Evolutionary conservation across 495 filamentous ascomycete species (phyloP).

Genomic region (Aspergillus diversus): DNA sequence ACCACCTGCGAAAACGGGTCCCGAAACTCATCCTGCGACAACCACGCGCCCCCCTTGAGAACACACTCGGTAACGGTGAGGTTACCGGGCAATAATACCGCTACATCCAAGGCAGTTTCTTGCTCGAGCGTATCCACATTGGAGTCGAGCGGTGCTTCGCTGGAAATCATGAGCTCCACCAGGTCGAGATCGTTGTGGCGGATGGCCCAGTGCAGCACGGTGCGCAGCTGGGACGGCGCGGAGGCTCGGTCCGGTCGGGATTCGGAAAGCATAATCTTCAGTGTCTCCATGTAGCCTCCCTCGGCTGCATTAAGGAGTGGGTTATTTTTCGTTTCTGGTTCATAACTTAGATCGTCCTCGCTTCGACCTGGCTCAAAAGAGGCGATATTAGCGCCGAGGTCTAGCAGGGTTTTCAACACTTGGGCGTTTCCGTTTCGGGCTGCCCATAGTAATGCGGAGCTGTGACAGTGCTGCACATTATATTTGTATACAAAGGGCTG

Average conservation of each 20-base stretch:
- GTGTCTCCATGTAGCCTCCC: neutral
- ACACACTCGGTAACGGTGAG: constrained; percentile 3
- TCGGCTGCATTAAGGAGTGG: constrained; percentile 10
- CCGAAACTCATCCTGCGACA: neutral
- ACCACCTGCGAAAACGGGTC: constrained; percentile 5
- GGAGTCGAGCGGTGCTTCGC: constrained; percentile 5
- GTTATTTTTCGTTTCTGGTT: neutral
- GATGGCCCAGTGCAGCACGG: constrained; percentile 13
- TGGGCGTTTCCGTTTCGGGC: constrained; percentile 1
- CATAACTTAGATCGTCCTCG: neutral
- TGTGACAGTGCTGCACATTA: constrained; percentile 6
- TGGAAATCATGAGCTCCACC: constrained; percentile 13
- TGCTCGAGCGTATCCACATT: neutral
- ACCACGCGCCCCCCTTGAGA: neutral
- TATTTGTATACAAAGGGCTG: neutral
- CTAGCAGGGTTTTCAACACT: constrained; percentile 1
- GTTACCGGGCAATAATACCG: neutral
- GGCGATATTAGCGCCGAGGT: constrained; percentile 5
- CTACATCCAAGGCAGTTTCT: neutral
- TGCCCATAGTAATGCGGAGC: constrained; percentile 10
- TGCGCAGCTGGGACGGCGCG: constrained; percentile 6
- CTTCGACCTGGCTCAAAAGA: neutral
- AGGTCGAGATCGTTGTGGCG: neutral
- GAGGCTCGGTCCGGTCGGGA: constrained; percentile 6
- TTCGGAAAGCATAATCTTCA: constrained; percentile 11